Percentiles rank a stretch among this genome's conserved stretches.
phyloP scores from a whole-genome alignment of 2,329 filamentous ascomycete species.

The Dothiorella sarmentorum region DNA sequence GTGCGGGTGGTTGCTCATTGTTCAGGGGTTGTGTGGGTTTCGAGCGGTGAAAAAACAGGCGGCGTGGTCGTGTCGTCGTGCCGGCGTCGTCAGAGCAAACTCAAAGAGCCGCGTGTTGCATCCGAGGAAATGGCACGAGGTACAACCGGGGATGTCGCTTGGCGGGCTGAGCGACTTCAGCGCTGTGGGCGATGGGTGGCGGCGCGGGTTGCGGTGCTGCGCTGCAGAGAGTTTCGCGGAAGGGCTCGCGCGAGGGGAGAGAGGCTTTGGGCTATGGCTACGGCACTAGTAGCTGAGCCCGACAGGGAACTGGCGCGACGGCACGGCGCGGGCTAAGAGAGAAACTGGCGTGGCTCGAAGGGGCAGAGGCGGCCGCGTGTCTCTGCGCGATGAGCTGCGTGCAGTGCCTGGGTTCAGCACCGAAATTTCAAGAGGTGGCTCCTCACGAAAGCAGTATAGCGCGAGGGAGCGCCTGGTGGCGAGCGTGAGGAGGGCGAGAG shows the following conservation, averaged over 20 bases:
- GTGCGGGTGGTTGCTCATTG: constrained; percentile 31
- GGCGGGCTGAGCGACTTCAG: not conserved
- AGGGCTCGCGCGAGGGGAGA: not conserved
- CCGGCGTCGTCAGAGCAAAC: constrained; percentile 13
- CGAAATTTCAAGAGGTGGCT: constrained; percentile 10
- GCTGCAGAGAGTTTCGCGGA: not conserved
- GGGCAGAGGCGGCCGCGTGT: constrained; percentile 6
- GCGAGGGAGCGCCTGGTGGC: constrained; percentile 17
- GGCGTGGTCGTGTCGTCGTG: constrained; percentile 11
- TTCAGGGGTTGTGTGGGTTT: constrained; percentile 3
- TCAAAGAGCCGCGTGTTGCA: constrained; percentile 14
- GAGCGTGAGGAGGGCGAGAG: constrained; percentile 9
- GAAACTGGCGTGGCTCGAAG: no score
- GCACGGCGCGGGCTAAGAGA: constrained; percentile 11
- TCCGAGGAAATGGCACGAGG: constrained; percentile 12
- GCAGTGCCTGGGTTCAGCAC: not conserved
- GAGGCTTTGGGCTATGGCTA: not conserved
- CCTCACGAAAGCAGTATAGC: constrained; percentile 9
- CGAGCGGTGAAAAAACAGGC: constrained; percentile 15
- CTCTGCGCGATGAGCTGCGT: constrained; percentile 4
- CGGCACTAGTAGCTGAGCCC: constrained; percentile 7
- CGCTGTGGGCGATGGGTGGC: not conserved
- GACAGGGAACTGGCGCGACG: constrained; percentile 7
- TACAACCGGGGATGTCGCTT: constrained; percentile 1
- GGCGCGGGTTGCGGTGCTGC: not conserved